Evolutionary conservation across 2,329 filamentous ascomycete genomes (phyloP), one percentile per base, ranked within the genome.

Genomic region (Alternaria metachromatica): DNA sequence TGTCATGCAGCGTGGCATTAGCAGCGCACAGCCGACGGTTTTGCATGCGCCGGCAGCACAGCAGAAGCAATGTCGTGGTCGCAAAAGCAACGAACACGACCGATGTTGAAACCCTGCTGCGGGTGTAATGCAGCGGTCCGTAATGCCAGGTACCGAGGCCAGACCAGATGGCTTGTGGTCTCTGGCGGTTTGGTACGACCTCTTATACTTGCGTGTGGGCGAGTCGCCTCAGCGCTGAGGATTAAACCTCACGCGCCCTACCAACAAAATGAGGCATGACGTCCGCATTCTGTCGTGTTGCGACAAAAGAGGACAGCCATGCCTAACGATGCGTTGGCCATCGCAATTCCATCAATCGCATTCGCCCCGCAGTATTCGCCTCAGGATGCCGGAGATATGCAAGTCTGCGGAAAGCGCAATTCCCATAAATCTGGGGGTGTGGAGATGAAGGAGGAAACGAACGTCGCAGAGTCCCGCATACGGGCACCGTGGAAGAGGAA

Each of bases 1-100:
- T 51, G 44, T 55, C 59, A 56, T 66, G 64, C 53, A 58, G 54
- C 30, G 64, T 73, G 61, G 46, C 51, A 68, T 70, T 65, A 61
- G 64, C 60, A 61, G 54, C 58, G 54, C 64, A 62, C 60, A 55
- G 63, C 55, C 55, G 49, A 53, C 61, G 60, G 67, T 57, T 64
- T 58, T 21, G 37, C 44, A 46, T 46, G 53, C 61, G 53, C 37
- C 37, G 51, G 63, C 54, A 41, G 66, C 71, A 68, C 67, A 44
- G 64, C 68, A 67, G 62, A 53, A 57, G 55, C 37, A 54, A 60
- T 54, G 50, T 51, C 57, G 60, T 62, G 55, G 56, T 57, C 58
- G 61, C 58, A 59, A 59, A 55, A 66, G 30, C 59, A 67, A 58
- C 62, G 61, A 62, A 69, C 65, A 62, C 53, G 48, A 45, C 65